A percentile compares a stretch with the other conserved stretches of the same genome.
Conservation (phyloP, 306 rosid species). For the Cicer pinnatifidum region DNA sequence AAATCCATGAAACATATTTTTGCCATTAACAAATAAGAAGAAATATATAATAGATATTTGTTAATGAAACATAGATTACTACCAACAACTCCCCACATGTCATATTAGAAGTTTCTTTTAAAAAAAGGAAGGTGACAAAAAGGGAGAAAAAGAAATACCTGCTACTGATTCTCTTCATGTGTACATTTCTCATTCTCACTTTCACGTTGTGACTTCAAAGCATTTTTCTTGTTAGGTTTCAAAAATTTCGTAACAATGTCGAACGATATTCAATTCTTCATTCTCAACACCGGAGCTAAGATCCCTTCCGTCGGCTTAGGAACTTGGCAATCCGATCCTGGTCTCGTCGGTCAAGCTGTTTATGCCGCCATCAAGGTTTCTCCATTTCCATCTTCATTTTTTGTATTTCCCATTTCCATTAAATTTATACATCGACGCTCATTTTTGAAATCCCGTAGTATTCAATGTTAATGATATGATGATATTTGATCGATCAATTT, state of each 20-base stretch:
- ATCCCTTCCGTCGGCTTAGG: conserved; percentile 81
- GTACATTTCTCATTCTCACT: neutral
- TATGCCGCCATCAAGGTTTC: conserved; percentile 66
- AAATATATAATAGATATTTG: no score
- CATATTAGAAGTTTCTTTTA: no score
- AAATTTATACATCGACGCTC: no score
- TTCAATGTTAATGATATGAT: conserved; percentile 8
- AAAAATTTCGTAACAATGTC: conserved; percentile 28
- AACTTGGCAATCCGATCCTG: conserved; percentile 82
- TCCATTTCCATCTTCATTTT: neutral
- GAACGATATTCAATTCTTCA: conserved; percentile 52
- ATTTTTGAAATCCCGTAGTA: neutral
- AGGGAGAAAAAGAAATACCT: no score
- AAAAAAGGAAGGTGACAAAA: no score
- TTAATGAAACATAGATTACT: no score
- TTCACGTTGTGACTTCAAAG: neutral
- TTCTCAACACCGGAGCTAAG: conserved; percentile 78
- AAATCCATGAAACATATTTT: no score
- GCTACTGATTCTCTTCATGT: neutral
- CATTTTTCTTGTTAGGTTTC: neutral
- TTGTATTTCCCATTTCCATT: no score
- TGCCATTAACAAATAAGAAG: no score
- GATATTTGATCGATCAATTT: conserved; percentile 33
- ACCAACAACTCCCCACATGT: no score
- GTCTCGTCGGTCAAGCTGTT: conserved; percentile 71